These are phyloP conservation scores for Phanerochaete carnosa DNA, from an alignment of 768 basidiomycete genomes.

Conservation along the genomic window DNA sequence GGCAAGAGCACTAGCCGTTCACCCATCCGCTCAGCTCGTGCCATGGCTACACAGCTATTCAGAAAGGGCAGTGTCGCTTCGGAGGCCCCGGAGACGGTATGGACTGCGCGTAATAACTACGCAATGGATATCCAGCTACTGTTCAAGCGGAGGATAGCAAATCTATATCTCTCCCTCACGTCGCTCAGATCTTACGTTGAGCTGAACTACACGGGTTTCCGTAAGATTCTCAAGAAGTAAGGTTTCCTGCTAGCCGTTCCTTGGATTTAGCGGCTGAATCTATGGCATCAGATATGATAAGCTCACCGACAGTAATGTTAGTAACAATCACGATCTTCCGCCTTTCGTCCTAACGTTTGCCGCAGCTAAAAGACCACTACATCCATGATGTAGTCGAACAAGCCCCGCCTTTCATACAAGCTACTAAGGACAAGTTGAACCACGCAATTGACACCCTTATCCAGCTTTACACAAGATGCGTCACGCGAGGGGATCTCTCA, in stretches of 20 bases:
- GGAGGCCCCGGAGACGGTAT: slow-evolving; percentile 48
- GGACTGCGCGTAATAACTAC: slow-evolving; percentile 77
- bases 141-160: slow-evolving; percentile 87
- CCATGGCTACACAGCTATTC: slow-evolving; percentile 46
- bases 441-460: slow-evolving; percentile 55
- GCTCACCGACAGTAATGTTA: slow-evolving; percentile 69
- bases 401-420: slow-evolving; percentile 62
- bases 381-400: slow-evolving; percentile 67
- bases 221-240: slow-evolving; percentile 94
- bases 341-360: slow-evolving; percentile 1
- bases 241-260: slow-evolving; percentile 21
- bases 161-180: slow-evolving; percentile 71
- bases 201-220: slow-evolving; percentile 88
- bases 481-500: slow-evolving; percentile 65
- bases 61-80: slow-evolving; percentile 46
- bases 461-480: slow-evolving; percentile 80
- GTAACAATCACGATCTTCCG: slow-evolving; percentile 6
- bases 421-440: slow-evolving; percentile 61
- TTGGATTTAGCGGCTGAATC: slow-evolving; percentile 11
- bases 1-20: slow-evolving; percentile 28
- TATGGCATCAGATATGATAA: slow-evolving; percentile 79
- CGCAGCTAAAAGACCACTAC: slow-evolving; percentile 74
- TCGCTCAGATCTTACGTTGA: slow-evolving; percentile 86
- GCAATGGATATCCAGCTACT: slow-evolving; percentile 80
- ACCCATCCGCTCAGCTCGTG: slow-evolving; percentile 30